Evolutionary conservation across 176 grass and related monocot species (phyloP), one percentile per base, ranked within the genome.

Genomic region (Cymbopogon citratus): DNA sequence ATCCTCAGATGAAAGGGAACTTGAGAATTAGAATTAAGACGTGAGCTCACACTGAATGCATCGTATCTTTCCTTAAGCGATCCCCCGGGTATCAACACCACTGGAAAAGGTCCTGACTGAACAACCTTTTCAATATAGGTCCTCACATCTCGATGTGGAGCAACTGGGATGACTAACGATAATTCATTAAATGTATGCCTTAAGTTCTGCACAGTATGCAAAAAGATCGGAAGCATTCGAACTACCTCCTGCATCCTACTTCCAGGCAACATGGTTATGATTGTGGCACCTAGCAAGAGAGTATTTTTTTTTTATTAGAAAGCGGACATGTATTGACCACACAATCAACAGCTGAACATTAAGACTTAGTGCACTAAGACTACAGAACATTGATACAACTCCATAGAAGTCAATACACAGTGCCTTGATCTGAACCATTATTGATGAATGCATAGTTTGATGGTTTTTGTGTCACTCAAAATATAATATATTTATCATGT

Each of bases 161-260:
- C 95, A 79, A 98, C 87, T 87, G 80, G 95, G 88, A 98, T 93
- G 23, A 98, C 66, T 75, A 92, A 19, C 66, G 90, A 93, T 15
- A 93, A 64, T 54, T 93, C 88, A 81, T 83, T 69, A 68, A 86
- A 86, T 86, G 78, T 44, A 45, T 84, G 69, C 56, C 79, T 91
- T 82, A 98, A 68, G 68, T 88, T 86, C 84, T 93, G 62, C 27
- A 86, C 76, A 70, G 90, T 87, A 76, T 81, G 74, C 72, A 92
- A 74, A 78, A 87, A 98, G 73, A 95, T 91, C 33, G 95, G 95
- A 80, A 98, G 92, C 84, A 98, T 98, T 23, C 84, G 71, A 73
- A 71, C 91, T 52, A 95, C 95, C 82, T 95, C 95, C 86, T 98
- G 95, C 80, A 98, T 77, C 85, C 95, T 90, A 86, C 95, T 98